Conservation (phyloP, 805 yeast genomes). For the Barnettozyma wickerhamii region DNA sequence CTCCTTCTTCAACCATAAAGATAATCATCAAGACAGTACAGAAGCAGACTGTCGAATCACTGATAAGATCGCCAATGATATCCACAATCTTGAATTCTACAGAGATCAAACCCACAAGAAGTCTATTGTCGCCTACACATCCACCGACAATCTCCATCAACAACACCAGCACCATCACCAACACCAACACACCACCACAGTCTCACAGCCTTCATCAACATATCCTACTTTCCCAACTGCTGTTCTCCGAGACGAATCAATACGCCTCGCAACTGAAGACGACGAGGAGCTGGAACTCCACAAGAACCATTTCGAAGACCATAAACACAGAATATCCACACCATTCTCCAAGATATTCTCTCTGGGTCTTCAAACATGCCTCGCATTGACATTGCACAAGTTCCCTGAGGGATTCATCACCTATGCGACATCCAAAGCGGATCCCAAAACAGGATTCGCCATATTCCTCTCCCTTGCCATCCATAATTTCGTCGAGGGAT, state of each 20-base stretch:
- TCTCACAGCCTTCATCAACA: not conserved
- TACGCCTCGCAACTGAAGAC: constrained; percentile 20
- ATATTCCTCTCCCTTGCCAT: constrained; percentile 82
- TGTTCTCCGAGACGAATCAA: not conserved
- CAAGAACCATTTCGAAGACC: constrained; percentile 38
- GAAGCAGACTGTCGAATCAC: constrained; percentile 17
- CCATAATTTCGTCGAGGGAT: constrained; percentile 93
- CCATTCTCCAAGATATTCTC: constrained; percentile 75
- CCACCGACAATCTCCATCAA: not conserved
- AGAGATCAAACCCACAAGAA: constrained; percentile 12
- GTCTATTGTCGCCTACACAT: constrained; percentile 24
- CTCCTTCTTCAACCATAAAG: constrained; percentile 3
- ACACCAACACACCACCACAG: not conserved
- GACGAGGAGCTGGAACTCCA: constrained; percentile 28
- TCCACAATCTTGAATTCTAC: constrained; percentile 24
- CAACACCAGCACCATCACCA: not conserved
- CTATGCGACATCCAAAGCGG: constrained; percentile 67
- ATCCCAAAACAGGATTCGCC: constrained; percentile 66
- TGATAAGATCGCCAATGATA: constrained; percentile 22
- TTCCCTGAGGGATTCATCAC: constrained; percentile 94
- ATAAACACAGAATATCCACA: constrained; percentile 77
- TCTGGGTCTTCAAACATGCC: constrained; percentile 84
- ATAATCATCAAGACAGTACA: too few relatives aligned
- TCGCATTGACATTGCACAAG: constrained; percentile 86
- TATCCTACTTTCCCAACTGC: not conserved